phyloP scores from a whole-genome alignment of 2,329 filamentous ascomycete genomes.

The Penicillium crustosum region DNA sequence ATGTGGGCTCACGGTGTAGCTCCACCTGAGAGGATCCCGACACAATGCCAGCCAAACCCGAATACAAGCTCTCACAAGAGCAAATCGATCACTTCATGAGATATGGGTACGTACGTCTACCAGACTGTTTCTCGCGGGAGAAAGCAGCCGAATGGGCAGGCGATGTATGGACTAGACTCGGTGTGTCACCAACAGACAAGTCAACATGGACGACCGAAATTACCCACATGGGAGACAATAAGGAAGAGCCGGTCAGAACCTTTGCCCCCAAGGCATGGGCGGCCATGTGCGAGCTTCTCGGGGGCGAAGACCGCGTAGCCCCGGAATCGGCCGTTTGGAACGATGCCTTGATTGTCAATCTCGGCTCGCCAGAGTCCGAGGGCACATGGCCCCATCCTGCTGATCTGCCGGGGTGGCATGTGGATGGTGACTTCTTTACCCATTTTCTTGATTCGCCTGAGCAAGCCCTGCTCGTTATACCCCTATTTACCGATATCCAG shows the following conservation, averaged over 20 bases:
- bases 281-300: slow-evolving; percentile 65
- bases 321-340: slow-evolving; percentile 58
- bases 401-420: slow-evolving; percentile 63
- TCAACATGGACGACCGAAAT: slow-evolving; percentile 63
- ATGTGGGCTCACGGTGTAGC: not conserved
- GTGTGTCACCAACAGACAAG: slow-evolving; percentile 63
- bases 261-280: slow-evolving; percentile 67
- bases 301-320: slow-evolving; percentile 58
- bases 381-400: slow-evolving; percentile 52
- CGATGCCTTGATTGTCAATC: slow-evolving; percentile 69
- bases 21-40: not conserved
- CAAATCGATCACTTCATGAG: slow-evolving; percentile 56
- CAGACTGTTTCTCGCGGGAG: slow-evolving; percentile 52
- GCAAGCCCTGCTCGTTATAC: slow-evolving; percentile 67
- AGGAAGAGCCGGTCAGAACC: slow-evolving; percentile 52
- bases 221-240: slow-evolving; percentile 65
- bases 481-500: slow-evolving; percentile 64
- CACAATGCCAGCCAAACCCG: not conserved
- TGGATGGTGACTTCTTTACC: slow-evolving; percentile 71
- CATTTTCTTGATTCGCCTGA: slow-evolving; percentile 71
- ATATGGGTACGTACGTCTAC: slow-evolving; percentile 57
- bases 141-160: slow-evolving; percentile 51
- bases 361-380: slow-evolving; percentile 58
- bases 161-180: slow-evolving; percentile 63
- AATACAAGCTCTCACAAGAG: slow-evolving; percentile 41